Conservation (phyloP, 2,329 filamentous ascomycete species). For the Aspergillus sp. region DNA sequence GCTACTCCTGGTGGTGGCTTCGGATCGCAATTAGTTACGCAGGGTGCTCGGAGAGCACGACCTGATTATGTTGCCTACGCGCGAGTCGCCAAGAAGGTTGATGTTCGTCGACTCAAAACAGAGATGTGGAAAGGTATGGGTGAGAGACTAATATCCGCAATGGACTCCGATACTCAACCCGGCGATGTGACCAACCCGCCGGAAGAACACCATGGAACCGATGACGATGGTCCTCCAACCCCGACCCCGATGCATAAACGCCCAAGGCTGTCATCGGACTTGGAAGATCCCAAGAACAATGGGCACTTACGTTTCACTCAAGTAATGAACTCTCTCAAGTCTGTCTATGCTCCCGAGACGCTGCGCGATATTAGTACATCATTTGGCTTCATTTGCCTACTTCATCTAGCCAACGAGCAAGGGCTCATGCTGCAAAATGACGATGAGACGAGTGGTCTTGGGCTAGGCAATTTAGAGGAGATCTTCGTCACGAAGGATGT, state of each 20-base stretch:
- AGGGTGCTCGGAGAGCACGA: conserved; percentile 56
- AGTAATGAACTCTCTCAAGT: conserved; percentile 85
- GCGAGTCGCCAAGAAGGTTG: conserved; percentile 65
- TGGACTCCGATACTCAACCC: conserved; percentile 28
- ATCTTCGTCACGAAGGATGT: conserved; percentile 43
- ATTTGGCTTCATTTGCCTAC: conserved; percentile 86
- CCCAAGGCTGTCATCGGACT: conserved; percentile 26
- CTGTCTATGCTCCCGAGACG: conserved; percentile 78
- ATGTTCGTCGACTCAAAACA: conserved; percentile 63
- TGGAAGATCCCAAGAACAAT: conserved; percentile 45
- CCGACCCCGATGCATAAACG: conserved; percentile 29
- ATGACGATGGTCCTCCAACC: conserved; percentile 35
- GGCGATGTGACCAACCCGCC: conserved; percentile 22
- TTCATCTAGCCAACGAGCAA: conserved; percentile 92
- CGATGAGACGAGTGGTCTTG: conserved; percentile 35
- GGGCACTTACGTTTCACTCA: conserved; percentile 77
- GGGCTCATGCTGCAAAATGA: conserved; percentile 73
- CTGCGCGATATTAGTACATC: conserved; percentile 95
- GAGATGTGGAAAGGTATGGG: conserved; percentile 66
- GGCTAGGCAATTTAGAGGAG: conserved; percentile 41
- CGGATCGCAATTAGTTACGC: conserved; percentile 62
- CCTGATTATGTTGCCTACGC: conserved; percentile 68
- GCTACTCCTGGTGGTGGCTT: conserved; percentile 51
- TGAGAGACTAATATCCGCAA: conserved; percentile 40
- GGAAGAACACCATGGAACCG: conserved; percentile 21